Conservation (phyloP, 495 filamentous ascomycete species). For the Xylaria longipes region DNA sequence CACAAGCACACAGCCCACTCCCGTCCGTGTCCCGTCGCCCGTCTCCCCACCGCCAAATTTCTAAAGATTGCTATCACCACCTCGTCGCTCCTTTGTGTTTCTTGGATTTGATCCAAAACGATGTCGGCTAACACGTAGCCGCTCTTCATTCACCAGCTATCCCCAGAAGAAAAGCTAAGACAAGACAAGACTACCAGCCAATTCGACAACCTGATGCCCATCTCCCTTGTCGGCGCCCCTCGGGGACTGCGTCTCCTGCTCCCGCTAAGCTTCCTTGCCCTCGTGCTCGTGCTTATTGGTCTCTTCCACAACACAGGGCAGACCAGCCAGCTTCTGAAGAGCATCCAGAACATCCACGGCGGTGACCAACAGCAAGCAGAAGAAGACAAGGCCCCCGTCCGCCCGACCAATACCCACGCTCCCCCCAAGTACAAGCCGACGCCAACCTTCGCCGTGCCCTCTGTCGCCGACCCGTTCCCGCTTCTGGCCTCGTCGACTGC, state of each 20-base stretch:
- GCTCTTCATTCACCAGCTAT: not conserved
- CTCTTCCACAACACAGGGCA: constrained; percentile 29
- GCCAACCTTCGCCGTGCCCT: constrained; percentile 29
- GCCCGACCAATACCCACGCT: constrained; percentile 37
- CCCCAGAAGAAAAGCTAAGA: not conserved
- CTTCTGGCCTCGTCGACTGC: constrained; percentile 32
- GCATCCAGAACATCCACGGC: constrained; percentile 28
- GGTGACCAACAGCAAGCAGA: not conserved
- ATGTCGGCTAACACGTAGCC: constrained; percentile 13
- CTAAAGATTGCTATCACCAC: not conserved
- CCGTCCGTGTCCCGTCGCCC: not conserved
- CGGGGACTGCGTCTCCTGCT: constrained; percentile 37
- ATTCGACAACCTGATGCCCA: constrained; percentile 18
- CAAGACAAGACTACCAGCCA: not conserved
- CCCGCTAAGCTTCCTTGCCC: constrained; percentile 29
- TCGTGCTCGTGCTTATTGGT: constrained; percentile 35
- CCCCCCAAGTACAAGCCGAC: constrained; percentile 46
- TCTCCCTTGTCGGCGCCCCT: constrained; percentile 36
- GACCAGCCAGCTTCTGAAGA: constrained; percentile 33
- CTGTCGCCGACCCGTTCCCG: constrained; percentile 38
- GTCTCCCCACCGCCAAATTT: constrained; percentile 3
- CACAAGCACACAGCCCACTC: constrained; percentile 6
- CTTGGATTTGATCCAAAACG: not conserved
- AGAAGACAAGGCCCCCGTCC: constrained; percentile 21
- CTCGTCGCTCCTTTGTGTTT: constrained; percentile 11